Conservation (phyloP, 2,329 filamentous ascomycete genomes). For the Botrytis sinoallii region DNA sequence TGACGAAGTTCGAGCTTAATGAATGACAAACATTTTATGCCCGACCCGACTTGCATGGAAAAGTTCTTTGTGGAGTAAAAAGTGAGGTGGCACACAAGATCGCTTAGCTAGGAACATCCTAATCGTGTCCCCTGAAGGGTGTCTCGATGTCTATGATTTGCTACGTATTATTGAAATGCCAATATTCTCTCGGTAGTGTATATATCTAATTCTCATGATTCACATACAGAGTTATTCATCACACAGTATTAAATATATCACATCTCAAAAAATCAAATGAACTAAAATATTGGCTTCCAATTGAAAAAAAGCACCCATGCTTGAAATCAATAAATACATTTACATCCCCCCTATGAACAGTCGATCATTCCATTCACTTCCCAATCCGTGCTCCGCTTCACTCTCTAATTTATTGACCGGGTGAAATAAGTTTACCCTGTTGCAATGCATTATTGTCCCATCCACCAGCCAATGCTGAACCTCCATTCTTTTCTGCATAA, state of each 20-base stretch:
- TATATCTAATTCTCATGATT: not conserved
- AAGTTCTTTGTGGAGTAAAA: not conserved
- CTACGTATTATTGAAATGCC: not conserved
- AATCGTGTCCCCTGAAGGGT: not conserved
- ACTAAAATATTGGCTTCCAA: constrained; percentile 18
- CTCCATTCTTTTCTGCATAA: constrained; percentile 70
- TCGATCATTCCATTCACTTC: constrained; percentile 20
- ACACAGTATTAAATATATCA: not conserved
- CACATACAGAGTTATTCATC: not conserved
- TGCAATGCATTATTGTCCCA: constrained; percentile 74
- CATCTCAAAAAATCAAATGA: not conserved
- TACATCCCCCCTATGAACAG: constrained; percentile 31
- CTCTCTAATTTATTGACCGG: constrained; percentile 70
- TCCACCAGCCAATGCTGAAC: constrained; percentile 76
- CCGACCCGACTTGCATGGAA: not conserved
- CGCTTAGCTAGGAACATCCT: constrained; percentile 10
- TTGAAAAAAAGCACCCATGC: constrained; percentile 22
- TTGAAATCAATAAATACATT: constrained; percentile 36
- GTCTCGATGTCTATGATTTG: not conserved
- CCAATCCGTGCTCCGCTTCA: constrained; percentile 16
- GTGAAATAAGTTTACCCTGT: constrained; percentile 81
- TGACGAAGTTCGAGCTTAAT: not conserved
- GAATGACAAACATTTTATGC: not conserved
- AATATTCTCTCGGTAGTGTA: not conserved
- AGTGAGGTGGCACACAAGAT: constrained; percentile 4